Evolutionary conservation across 164 flowering plant genomes (phyloP), one percentile per base, ranked within the genome.

Genomic region (Platanus orientalis): DNA sequence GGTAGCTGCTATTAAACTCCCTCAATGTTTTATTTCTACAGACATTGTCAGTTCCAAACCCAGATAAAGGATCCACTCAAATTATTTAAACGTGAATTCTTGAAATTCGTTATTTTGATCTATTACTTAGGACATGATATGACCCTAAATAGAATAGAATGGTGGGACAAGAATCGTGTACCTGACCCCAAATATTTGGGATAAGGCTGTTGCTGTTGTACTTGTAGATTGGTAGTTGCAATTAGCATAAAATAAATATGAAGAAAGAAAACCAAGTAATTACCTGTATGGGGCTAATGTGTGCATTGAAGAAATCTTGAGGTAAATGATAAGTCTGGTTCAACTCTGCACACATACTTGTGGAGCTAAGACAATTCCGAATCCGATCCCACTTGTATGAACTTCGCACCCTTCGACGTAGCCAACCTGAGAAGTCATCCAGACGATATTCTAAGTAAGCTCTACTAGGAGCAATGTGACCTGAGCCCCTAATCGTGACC

Each of bases 281-380:
- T 78, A 93, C 98, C 92, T 94, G 89, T 51, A 94, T 64, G 17
- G 97, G 98, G 47, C 49, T 77, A 14, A 94, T 60, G 62, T 61
- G 92, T 7, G 95, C 86, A 66, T 80, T 83, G 63, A 94, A 94
- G 84, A 90, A 94, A 73, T 88, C 95, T 58, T 81, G 86, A 66
- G 98, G 84, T 73, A 73, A 72, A 1, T 77, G 72, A 50, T 83
- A 91, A 39, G 73, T 83, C 79, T 91, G 96, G 49, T 87, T 89
- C 66, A 94, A 20, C 69, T 83, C 83, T 0, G 82, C 63, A 60
- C 98, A 94, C 73, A 81, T 73, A 17, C 66, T 75, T 1, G 87
- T 70, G 0, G 91, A 75, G 71, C 86, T 79, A 16, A 94, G 80
- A 54, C 97, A 94, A 63, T 45, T 70, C 64, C 76, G 75, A 24